Evolutionary conservation across 176 grass and related monocot genomes (phyloP).

Genomic region (Calamus simplicifolius): DNA sequence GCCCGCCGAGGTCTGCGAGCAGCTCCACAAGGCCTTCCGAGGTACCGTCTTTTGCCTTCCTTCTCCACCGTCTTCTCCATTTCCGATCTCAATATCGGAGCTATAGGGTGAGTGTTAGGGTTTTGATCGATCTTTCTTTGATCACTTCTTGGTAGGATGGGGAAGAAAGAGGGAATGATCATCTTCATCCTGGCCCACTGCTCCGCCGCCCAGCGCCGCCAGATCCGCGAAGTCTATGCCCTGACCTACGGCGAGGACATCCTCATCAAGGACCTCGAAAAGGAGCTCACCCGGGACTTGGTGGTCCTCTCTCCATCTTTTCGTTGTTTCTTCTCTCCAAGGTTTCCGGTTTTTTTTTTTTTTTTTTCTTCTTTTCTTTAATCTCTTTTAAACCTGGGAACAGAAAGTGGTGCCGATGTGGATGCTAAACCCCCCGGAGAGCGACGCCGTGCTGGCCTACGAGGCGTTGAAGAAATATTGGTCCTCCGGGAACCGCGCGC

Average conservation of each 20-base stretch:
- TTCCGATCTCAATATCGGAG: not conserved
- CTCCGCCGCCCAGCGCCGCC: conserved; percentile 52
- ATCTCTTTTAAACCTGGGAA: not conserved
- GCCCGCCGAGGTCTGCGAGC: conserved; percentile 63
- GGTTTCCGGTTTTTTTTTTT: not conserved
- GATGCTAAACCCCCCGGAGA: conserved; percentile 73
- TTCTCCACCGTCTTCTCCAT: not conserved
- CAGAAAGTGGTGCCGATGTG: conserved; percentile 82
- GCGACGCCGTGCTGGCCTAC: conserved; percentile 78
- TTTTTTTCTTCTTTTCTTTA: not conserved
- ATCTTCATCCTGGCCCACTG: conserved; percentile 90
- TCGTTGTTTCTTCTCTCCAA: not conserved
- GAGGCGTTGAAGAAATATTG: conserved; percentile 66
- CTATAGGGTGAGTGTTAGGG: no score
- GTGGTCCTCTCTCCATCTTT: conserved; percentile 32
- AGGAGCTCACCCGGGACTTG: conserved; percentile 86
- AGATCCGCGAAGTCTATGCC: conserved; percentile 67
- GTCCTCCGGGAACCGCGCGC: conserved; percentile 52
- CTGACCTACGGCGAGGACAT: conserved; percentile 75
- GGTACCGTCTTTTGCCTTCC: conserved; percentile 17
- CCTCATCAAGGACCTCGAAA: conserved; percentile 64
- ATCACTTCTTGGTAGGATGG: conserved; percentile 44
- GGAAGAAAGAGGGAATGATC: conserved; percentile 82
- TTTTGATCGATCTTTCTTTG: not conserved
- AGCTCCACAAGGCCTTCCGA: conserved; percentile 78